Conservation (phyloP, 306 rosid genomes). For the Abrus pulchellus region DNA sequence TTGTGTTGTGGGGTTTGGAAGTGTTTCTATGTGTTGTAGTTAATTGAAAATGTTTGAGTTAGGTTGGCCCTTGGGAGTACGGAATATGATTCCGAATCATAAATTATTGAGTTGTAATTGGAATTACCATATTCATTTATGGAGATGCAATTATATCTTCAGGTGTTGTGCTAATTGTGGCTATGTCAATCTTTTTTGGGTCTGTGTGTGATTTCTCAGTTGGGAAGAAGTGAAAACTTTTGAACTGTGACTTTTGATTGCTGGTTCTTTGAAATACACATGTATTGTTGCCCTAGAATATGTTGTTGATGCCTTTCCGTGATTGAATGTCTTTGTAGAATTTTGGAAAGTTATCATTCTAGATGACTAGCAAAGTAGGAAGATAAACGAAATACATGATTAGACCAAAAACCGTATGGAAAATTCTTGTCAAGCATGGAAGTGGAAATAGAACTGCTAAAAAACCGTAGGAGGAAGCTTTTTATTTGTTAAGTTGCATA, state of each 20-base stretch:
- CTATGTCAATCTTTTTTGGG: background rate
- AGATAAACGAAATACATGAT: background rate
- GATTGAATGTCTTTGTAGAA: constrained; percentile 1
- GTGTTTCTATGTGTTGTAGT: constrained; percentile 2
- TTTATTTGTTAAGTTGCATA: background rate
- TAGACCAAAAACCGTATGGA: background rate
- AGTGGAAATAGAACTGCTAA: background rate
- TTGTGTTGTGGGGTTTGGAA: background rate
- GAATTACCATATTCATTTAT: background rate
- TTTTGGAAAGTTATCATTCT: background rate
- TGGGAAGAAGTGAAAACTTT: background rate
- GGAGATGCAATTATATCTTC: background rate
- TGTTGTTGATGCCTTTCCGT: background rate
- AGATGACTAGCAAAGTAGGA: background rate
- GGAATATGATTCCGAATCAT: background rate
- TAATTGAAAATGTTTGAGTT: background rate
- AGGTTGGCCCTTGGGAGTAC: background rate
- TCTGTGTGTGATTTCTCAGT: constrained; percentile 1
- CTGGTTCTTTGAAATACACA: background rate
- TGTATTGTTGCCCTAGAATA: background rate
- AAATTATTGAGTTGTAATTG: background rate
- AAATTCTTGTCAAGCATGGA: constrained; percentile 25
- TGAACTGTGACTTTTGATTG: constrained; percentile 16
- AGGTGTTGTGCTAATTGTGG: background rate
- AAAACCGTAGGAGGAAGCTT: constrained; percentile 13